Conservation (phyloP, 495 filamentous ascomycete species). For the Tetracladium marchalianum region DNA sequence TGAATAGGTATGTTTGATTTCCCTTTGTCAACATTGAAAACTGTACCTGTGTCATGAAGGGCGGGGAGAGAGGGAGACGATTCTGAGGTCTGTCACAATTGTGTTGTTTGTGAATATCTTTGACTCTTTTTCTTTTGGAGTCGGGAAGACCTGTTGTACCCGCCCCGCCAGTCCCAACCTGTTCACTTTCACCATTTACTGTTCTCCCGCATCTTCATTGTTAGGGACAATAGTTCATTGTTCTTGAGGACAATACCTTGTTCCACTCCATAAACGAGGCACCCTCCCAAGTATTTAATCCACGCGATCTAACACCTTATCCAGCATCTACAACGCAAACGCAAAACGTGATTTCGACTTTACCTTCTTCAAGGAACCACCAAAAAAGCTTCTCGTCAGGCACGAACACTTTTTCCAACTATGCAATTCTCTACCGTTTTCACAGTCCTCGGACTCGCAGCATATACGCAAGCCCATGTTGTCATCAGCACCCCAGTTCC, state of each 20-base stretch:
- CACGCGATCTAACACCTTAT: neutral
- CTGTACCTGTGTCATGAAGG: too few relatives aligned
- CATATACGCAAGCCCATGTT: slow-evolving; percentile 57
- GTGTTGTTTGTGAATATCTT: too few relatives aligned
- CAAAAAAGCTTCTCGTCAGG: slow-evolving; percentile 11
- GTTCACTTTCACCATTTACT: too few relatives aligned
- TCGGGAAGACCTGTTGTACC: too few relatives aligned
- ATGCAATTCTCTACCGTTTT: slow-evolving; percentile 12
- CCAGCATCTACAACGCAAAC: neutral
- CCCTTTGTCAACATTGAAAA: too few relatives aligned
- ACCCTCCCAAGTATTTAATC: neutral
- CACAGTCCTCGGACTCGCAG: slow-evolving; percentile 28
- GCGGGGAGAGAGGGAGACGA: too few relatives aligned
- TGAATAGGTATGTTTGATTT: too few relatives aligned
- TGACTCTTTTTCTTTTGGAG: too few relatives aligned
- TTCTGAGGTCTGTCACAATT: too few relatives aligned
- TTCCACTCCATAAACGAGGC: neutral
- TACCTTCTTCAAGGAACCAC: neutral
- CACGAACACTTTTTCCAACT: slow-evolving; percentile 9
- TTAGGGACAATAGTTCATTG: neutral
- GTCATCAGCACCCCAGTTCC: slow-evolving; percentile 60
- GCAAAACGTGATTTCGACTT: neutral
- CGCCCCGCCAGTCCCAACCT: too few relatives aligned
- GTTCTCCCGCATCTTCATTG: too few relatives aligned
- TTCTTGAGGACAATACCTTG: neutral